These are phyloP conservation scores for Ganoderma lucidum DNA, from an alignment of 1,284 basidiomycete species.

Conservation along the genomic window DNA sequence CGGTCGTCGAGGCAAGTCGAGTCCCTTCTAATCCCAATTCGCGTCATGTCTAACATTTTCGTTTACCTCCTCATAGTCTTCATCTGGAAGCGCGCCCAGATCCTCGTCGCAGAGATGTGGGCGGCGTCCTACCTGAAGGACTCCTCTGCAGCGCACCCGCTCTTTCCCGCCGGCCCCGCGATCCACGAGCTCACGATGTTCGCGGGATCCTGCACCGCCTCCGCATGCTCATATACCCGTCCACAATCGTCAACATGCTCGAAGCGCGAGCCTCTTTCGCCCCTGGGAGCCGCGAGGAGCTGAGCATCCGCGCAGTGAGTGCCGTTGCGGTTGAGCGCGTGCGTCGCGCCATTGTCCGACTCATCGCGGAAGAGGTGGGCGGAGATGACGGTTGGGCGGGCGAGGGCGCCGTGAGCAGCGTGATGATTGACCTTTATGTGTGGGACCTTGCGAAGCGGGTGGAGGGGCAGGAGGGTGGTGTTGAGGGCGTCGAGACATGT, in stretches of 20 bases:
- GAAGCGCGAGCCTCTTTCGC: slow-evolving; percentile 50
- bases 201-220: slow-evolving; percentile 84
- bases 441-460: slow-evolving; percentile 87
- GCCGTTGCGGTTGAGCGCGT: slow-evolving; percentile 81
- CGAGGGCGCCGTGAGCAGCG: slow-evolving; percentile 68
- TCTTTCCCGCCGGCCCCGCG: slow-evolving; percentile 70
- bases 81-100: slow-evolving; percentile 88
- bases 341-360: slow-evolving; percentile 56
- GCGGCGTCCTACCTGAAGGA: slow-evolving; percentile 75
- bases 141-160: slow-evolving; percentile 60
- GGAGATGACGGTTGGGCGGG: slow-evolving; percentile 23
- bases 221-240: slow-evolving; percentile 72
- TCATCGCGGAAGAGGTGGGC: slow-evolving; percentile 28
- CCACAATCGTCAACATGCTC: slow-evolving; percentile 58
- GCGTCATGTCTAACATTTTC: slow-evolving; percentile 10
- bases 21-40: background rate
- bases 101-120: slow-evolving; percentile 86
- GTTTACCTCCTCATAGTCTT: slow-evolving; percentile 52
- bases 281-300: slow-evolving; percentile 68
- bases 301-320: slow-evolving; percentile 76
- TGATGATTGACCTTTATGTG: slow-evolving; percentile 85
- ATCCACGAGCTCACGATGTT: slow-evolving; percentile 85
- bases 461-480: slow-evolving; percentile 63
- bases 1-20: slow-evolving; percentile 60
- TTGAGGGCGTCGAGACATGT: slow-evolving; percentile 64